phyloP scores from a whole-genome alignment of 148 eudicot genomes.

The Chenopodium quinoa region DNA sequence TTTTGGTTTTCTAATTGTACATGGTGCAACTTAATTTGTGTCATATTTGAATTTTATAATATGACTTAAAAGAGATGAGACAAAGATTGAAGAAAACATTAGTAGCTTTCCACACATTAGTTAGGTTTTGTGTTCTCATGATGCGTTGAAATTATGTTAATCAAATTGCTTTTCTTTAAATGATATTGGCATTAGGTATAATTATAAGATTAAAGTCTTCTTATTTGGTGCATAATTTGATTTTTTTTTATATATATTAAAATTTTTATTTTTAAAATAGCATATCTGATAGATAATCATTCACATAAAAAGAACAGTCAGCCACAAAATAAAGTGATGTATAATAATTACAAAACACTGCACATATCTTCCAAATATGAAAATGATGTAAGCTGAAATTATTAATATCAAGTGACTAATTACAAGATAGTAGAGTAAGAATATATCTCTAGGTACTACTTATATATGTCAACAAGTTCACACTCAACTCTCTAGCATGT shows the following conservation, averaged over 20 bases:
- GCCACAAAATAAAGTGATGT: not conserved
- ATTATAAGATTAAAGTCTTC: not conserved
- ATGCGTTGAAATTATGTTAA: conserved; percentile 9
- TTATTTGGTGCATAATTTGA: not conserved
- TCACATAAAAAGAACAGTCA: not conserved
- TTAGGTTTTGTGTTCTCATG: not conserved
- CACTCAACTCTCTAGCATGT: not conserved
- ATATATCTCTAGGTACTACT: not conserved
- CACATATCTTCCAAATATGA: not conserved
- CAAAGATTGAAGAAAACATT: not conserved
- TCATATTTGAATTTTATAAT: not conserved
- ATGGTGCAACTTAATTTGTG: not conserved
- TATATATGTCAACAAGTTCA: not conserved
- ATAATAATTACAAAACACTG: too few species aligned
- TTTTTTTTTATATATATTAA: not conserved
- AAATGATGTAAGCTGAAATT: not conserved
- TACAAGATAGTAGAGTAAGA: not conserved
- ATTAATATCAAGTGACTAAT: not conserved
- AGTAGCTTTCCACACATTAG: conserved; percentile 8
- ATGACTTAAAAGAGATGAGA: not conserved
- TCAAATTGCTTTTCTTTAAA: not conserved
- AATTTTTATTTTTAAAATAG: too few species aligned
- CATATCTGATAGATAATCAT: not conserved
- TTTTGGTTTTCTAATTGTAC: not conserved
- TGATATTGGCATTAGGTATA: conserved; percentile 3